phyloP scores from a whole-genome alignment of 768 basidiomycete species.

The Lactarius deliciosus region DNA sequence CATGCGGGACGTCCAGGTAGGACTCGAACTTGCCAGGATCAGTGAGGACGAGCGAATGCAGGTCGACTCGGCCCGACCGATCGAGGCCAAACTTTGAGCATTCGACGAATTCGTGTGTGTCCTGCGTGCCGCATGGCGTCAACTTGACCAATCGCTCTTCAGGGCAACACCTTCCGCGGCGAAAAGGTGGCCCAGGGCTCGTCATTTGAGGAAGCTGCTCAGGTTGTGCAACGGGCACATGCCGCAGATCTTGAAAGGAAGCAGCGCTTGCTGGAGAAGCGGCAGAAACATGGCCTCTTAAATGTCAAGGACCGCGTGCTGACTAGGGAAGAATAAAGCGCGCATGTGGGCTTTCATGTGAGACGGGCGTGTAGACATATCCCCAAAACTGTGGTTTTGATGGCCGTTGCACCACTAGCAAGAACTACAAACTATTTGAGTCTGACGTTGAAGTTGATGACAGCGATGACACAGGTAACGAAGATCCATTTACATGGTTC shows the following conservation, averaged over 20 bases:
- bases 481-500: slow-evolving; percentile 78
- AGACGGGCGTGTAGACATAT: slow-evolving; percentile 31
- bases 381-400: slow-evolving; percentile 4
- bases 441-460: slow-evolving; percentile 73
- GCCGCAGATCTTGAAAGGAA: slow-evolving; percentile 24
- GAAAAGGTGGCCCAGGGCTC: no score
- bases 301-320: slow-evolving; percentile 58
- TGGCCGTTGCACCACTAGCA: background rate
- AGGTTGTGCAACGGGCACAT: no score
- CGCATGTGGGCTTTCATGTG: slow-evolving; percentile 84
- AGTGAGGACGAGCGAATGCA: no score
- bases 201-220: slow-evolving; percentile 51
- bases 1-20: no score
- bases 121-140: no score
- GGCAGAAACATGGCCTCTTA: slow-evolving; percentile 51
- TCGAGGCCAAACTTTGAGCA: no score
- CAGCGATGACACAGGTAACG: slow-evolving; percentile 53
- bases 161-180: no score
- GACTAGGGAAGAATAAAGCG: slow-evolving; percentile 65
- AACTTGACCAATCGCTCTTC: no score
- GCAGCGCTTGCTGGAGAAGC: slow-evolving; percentile 35
- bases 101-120: no score
- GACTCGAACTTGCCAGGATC: no score
- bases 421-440: slow-evolving; percentile 45
- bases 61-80: no score